These are phyloP conservation scores for Hippophae tibetana DNA, from an alignment of 306 rosid species.

Conservation along the genomic window DNA sequence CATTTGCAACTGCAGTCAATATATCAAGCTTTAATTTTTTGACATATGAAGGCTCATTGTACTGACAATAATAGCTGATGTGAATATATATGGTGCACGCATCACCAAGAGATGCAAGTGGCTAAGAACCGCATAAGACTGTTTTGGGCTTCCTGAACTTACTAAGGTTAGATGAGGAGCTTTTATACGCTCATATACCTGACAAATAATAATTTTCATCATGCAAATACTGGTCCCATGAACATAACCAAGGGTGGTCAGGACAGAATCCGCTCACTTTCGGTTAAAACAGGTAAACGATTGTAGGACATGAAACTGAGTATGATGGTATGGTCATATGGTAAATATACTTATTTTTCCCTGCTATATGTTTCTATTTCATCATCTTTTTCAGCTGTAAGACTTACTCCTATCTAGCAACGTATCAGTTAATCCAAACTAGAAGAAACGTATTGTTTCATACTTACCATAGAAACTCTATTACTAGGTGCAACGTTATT, in stretches of 20 bases:
- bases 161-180: slow-evolving; percentile 95
- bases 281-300: neutral
- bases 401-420: neutral
- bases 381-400: no score
- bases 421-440: slow-evolving; percentile 15
- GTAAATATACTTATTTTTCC: no score
- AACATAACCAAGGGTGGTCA: slow-evolving; percentile 10
- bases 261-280: slow-evolving; percentile 11
- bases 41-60: slow-evolving; percentile 97
- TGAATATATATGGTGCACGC: slow-evolving; percentile 97
- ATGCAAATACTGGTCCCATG: slow-evolving; percentile 14
- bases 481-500: neutral
- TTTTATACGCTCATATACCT: slow-evolving; percentile 98
- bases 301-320: slow-evolving; percentile 11
- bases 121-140: slow-evolving; percentile 91
- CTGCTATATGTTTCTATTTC: no score
- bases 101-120: slow-evolving; percentile 96
- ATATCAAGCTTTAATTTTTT: slow-evolving; percentile 97
- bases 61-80: slow-evolving; percentile 92
- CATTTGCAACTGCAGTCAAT: slow-evolving; percentile 98
- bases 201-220: slow-evolving; percentile 21
- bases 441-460: slow-evolving; percentile 2
- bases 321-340: neutral
- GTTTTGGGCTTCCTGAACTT: slow-evolving; percentile 99
- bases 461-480: slow-evolving; percentile 2